phyloP scores from a whole-genome alignment of 2,329 filamentous ascomycete species.

The Botryotinia globosa region DNA sequence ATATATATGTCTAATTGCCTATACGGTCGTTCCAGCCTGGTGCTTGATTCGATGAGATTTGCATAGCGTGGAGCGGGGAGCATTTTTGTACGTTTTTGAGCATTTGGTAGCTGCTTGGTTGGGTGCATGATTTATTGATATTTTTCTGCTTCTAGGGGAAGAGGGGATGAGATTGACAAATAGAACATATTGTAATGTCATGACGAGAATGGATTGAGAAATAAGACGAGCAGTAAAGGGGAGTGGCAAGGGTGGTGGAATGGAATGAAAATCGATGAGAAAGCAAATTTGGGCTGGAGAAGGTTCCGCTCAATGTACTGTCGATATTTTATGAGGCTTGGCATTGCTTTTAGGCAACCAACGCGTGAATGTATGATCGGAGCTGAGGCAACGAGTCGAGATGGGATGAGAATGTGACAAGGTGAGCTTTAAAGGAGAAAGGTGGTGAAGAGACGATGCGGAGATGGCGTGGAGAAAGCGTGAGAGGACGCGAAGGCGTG shows the following conservation, averaged over 20 bases:
- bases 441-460: neutral
- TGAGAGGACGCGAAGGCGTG: neutral
- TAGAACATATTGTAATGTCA: conserved; percentile 13
- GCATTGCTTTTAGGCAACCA: neutral
- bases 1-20: neutral
- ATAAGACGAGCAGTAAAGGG: no score
- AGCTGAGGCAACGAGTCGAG: neutral
- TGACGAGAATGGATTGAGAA: neutral
- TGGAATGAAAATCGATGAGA: neutral
- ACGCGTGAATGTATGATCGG: neutral
- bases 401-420: neutral
- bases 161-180: neutral
- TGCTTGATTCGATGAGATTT: conserved; percentile 20
- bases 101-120: conserved; percentile 1
- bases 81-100: neutral
- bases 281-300: neutral
- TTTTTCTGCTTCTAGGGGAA: neutral
- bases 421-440: neutral
- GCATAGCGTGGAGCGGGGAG: conserved; percentile 17
- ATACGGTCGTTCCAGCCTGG: conserved; percentile 19
- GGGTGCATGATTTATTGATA: neutral
- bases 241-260: neutral
- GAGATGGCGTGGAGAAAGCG: neutral
- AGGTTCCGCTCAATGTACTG: neutral
- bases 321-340: neutral